Base-by-base conservation (phyloP, 106 monocot genomes). In the Dioscorea alata region DNA sequence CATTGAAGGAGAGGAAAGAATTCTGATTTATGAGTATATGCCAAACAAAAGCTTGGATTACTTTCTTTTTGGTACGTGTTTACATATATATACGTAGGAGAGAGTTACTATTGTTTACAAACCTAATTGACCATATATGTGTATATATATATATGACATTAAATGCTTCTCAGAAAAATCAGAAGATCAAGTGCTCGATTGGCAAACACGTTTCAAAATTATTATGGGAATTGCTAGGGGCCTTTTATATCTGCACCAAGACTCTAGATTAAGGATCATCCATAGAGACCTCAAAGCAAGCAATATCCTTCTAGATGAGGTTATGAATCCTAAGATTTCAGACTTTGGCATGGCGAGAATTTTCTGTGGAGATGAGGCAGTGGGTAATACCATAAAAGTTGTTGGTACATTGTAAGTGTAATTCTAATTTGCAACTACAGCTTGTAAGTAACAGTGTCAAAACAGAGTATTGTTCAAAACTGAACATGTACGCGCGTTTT, bases 331-430 rank as follows among this genome's bases (percentile, higher is more conserved):
- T 10, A 65, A 52, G 25, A 74, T 74, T 48, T 74, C 74, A 2
- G 56, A 65, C 60, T 75, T 67, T 20, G 75, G 67, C 13, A 61
- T 25, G 24, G 75, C 75, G 6, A 67, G 75, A 52, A 50, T 75
- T n/a, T 75, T 75, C 60, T n/a, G 17, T n/a, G 48, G 48, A 60
- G 68, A 75, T 59, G 54, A 60, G 13, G n/a, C 1, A 1, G 25
- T 50, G 5, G 60, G 19, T 13, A 48, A 68, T 17, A 75, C 67
- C 6, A 23, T 25, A 12, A 67, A 9, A 67, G 58, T 67, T 24
- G 67, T 68, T 50, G 75, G 75, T 4, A 75, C 75, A 60, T 61
- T 60, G 75, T 75, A 75, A 67, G 75, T 75, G 13, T 63, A 25
- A 50, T 5, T 54, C 54, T 54, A 51, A 4, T 51, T 17, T 13